Percentiles rank a stretch among this genome's conserved stretches.
Conservation (phyloP, 208 protist genomes). For the Acanthamoeba culbertsoni region DNA sequence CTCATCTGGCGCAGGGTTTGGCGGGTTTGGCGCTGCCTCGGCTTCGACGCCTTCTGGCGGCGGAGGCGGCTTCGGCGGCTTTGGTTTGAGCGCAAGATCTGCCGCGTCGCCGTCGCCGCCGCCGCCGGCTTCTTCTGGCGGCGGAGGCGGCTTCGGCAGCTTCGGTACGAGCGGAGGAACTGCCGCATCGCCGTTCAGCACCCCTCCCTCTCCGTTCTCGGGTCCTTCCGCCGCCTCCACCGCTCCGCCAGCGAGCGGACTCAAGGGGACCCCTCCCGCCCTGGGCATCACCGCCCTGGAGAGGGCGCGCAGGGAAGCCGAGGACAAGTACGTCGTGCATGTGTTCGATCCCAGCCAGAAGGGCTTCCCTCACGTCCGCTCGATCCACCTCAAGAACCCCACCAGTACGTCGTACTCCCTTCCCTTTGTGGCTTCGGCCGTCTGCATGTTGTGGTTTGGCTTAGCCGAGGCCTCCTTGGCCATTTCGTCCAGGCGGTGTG, state of each 20-base stretch:
- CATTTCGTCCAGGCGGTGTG: too few relatives aligned
- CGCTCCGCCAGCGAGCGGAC: neutral
- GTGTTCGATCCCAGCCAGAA: constrained; percentile 31
- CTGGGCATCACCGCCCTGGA: neutral
- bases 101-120: too few relatives aligned
- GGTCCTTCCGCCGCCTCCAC: neutral
- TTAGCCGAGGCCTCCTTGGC: neutral
- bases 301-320: constrained; percentile 1
- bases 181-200: neutral
- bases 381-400: neutral
- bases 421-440: neutral
- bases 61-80: too few relatives aligned
- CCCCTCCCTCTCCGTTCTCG: neutral
- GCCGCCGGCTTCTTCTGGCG: too few relatives aligned
- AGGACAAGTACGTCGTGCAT: constrained; percentile 50
- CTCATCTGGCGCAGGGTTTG: too few relatives aligned
- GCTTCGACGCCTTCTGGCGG: too few relatives aligned
- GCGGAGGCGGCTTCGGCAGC: too few relatives aligned
- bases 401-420: neutral
- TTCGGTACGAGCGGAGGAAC: too few relatives aligned
- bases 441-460: too few relatives aligned
- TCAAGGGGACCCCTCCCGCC: neutral
- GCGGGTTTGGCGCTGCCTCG: too few relatives aligned
- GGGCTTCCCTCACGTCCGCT: constrained; percentile 23
- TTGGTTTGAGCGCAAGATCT: too few relatives aligned